A percentile compares a stretch with the other conserved stretches of the same genome.
Evolutionary conservation across 2,329 filamentous ascomycete genomes (phyloP).

Genomic region (Alternaria hordeiaustralica): DNA sequence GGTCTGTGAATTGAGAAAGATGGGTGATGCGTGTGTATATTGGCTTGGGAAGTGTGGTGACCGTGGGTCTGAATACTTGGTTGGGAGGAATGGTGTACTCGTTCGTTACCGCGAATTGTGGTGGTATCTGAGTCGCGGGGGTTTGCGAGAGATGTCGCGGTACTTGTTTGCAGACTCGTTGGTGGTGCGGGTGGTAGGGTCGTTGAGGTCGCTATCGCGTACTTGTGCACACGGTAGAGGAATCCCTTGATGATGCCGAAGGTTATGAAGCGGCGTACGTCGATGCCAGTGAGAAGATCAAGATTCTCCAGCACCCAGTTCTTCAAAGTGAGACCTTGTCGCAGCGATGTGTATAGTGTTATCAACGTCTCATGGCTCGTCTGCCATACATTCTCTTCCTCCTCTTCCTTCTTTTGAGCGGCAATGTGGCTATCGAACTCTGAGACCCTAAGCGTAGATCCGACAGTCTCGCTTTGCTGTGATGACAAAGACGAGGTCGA

Average conservation of each 20-base stretch:
- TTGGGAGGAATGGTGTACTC: constrained; percentile 9
- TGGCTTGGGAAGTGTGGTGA: constrained; percentile 12
- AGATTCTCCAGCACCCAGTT: constrained; percentile 84
- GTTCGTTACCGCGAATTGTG: constrained; percentile 23
- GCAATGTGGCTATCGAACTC: constrained; percentile 17
- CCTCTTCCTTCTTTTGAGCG: constrained; percentile 10
- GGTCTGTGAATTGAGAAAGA: constrained; percentile 28
- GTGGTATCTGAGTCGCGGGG: constrained; percentile 27
- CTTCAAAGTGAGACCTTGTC: constrained; percentile 81
- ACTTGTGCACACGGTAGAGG: constrained; percentile 90
- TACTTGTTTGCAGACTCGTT: constrained; percentile 30
- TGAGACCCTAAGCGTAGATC: constrained; percentile 20
- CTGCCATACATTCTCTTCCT: constrained; percentile 18
- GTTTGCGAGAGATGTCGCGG: constrained; percentile 22
- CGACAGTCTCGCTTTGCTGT: constrained; percentile 20
- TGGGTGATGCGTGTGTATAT: constrained; percentile 19
- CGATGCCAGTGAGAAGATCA: constrained; percentile 75
- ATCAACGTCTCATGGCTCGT: constrained; percentile 61
- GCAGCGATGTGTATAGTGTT: constrained; percentile 83
- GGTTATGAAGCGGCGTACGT: constrained; percentile 89
- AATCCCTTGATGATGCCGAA: constrained; percentile 97
- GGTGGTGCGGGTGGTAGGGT: constrained; percentile 35
- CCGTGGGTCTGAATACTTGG: background rate
- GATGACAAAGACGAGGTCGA: constrained; percentile 35
- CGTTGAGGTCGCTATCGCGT: constrained; percentile 66